A percentile compares a stretch with the other conserved stretches of the same genome.
phyloP scores from a whole-genome alignment of 768 basidiomycete species.

The Clathrus columnatus region DNA sequence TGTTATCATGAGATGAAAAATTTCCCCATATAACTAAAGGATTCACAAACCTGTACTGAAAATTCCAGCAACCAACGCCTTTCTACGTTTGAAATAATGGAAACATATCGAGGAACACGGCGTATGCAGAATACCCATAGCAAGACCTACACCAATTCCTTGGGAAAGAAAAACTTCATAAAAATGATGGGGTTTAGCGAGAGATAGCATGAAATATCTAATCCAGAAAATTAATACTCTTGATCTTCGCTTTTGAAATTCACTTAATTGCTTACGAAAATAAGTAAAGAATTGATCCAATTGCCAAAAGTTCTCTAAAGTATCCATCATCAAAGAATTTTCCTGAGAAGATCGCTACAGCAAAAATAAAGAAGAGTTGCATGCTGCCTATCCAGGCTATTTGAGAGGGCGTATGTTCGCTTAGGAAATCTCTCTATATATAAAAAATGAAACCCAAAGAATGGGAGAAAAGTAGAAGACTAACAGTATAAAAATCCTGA shows the following conservation, averaged over 20 bases:
- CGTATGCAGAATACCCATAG: slow-evolving; percentile 41
- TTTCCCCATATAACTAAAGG: neutral
- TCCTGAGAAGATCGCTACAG: neutral
- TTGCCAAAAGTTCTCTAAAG: neutral
- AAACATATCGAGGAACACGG: slow-evolving; percentile 39
- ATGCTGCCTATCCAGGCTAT: slow-evolving; percentile 9
- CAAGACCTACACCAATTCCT: slow-evolving; percentile 34
- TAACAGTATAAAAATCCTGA: slow-evolving; percentile 42
- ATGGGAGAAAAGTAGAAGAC: neutral
- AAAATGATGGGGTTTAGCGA: slow-evolving; percentile 1
- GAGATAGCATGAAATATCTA: neutral
- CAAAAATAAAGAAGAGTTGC: neutral
- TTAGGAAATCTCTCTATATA: slow-evolving; percentile 27
- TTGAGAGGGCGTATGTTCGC: slow-evolving; percentile 26
- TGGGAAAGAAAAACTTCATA: slow-evolving; percentile 31
- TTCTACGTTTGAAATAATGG: slow-evolving; percentile 34
- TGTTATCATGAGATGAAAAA: too few species aligned
- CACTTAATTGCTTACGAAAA: neutral
- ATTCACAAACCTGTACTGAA: slow-evolving; percentile 28
- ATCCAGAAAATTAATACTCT: neutral
- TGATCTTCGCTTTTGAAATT: neutral
- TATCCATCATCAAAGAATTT: slow-evolving; percentile 8
- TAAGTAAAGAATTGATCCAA: neutral
- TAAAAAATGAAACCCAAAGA: neutral
- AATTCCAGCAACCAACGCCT: slow-evolving; percentile 35